phyloP scores from a whole-genome alignment of 768 basidiomycete species.

The Auricularia sp. region DNA sequence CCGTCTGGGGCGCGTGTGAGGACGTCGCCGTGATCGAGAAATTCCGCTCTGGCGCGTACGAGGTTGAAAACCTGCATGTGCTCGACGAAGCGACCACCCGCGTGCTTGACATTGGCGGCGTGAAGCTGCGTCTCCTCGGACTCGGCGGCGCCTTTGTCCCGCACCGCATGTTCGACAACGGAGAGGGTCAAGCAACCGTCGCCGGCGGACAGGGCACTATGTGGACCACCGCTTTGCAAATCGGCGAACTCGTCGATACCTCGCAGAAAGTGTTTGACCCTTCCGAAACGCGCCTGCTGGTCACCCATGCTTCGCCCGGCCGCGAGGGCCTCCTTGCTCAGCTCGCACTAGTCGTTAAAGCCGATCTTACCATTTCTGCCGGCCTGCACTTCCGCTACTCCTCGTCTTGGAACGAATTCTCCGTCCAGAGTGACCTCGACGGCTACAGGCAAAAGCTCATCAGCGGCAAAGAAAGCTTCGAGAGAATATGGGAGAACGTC shows the following conservation, averaged over 20 bases:
- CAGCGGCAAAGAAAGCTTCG: constrained; percentile 70
- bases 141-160: constrained; percentile 90
- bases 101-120: constrained; percentile 81
- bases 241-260: constrained; percentile 96
- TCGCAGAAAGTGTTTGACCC: constrained; percentile 89
- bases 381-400: constrained; percentile 98
- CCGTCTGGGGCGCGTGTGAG: constrained; percentile 96
- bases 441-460: constrained; percentile 73
- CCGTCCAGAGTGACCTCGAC: constrained; percentile 82
- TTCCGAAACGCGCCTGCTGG: constrained; percentile 85
- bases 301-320: constrained; percentile 87
- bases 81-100: constrained; percentile 95
- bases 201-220: constrained; percentile 97
- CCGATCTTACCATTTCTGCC: constrained; percentile 87
- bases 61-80: constrained; percentile 82
- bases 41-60: constrained; percentile 72
- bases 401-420: constrained; percentile 93
- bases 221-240: constrained; percentile 96
- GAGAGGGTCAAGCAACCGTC: constrained; percentile 91
- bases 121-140: constrained; percentile 90
- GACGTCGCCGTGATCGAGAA: constrained; percentile 90
- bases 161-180: constrained; percentile 92
- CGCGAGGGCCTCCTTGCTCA: constrained; percentile 89
- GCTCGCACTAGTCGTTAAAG: constrained; percentile 81
- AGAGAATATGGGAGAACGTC: constrained; percentile 91